Evolutionary conservation across 2,329 filamentous ascomycete genomes (phyloP).

Genomic region (Beauveria bassiana): DNA sequence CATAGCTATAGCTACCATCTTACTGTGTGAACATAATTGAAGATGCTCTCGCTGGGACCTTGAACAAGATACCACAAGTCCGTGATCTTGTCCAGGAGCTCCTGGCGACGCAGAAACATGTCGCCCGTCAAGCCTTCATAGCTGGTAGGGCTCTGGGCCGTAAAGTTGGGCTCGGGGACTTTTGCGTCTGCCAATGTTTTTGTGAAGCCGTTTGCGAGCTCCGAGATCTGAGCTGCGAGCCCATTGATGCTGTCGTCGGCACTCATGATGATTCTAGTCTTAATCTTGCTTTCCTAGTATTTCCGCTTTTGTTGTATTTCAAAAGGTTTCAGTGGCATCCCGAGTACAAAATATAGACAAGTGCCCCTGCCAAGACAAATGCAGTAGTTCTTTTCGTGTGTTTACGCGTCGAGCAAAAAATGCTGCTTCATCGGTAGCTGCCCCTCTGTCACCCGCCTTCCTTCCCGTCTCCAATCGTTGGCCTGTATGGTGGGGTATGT

Average conservation of each 20-base stretch:
- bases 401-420: too few species aligned
- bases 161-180: constrained; percentile 33
- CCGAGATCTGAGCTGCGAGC: constrained; percentile 37
- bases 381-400: too few species aligned
- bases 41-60: constrained; percentile 42
- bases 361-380: too few species aligned
- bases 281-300: not conserved
- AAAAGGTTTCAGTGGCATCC: too few species aligned
- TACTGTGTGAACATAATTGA: constrained; percentile 35
- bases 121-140: constrained; percentile 35
- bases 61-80: constrained; percentile 39
- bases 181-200: constrained; percentile 34
- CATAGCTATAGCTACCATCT: constrained; percentile 5
- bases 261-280: constrained; percentile 16
- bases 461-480: too few species aligned
- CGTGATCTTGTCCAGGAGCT: constrained; percentile 35
- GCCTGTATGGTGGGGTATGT: too few species aligned
- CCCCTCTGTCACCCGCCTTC: too few species aligned
- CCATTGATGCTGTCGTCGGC: constrained; percentile 30
- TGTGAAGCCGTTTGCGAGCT: constrained; percentile 34
- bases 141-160: constrained; percentile 33
- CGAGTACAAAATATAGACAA: too few species aligned
- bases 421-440: too few species aligned
- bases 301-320: not conserved
- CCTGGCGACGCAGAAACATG: constrained; percentile 35